These are phyloP conservation scores for Chenopodium suecicum DNA, from an alignment of 148 eudicot species.

Conservation along the genomic window DNA sequence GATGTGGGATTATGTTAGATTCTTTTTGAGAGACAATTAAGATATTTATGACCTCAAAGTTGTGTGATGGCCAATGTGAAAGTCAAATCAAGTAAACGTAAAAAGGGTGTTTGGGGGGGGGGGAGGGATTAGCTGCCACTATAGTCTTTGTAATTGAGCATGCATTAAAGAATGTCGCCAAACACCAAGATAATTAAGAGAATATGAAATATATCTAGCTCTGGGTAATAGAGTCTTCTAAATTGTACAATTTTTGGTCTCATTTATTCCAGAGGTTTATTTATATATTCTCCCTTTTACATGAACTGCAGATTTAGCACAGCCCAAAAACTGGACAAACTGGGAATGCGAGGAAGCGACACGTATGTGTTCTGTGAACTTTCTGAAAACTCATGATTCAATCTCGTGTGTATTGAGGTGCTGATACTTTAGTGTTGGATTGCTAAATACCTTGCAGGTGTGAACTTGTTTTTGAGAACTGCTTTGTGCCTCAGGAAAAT, in stretches of 20 bases:
- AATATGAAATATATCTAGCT: neutral
- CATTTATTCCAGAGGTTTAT: neutral
- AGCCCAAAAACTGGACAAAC: slow-evolving; percentile 97
- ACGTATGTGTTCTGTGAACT: slow-evolving; percentile 58
- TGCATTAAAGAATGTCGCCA: neutral
- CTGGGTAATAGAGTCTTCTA: neutral
- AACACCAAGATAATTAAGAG: neutral
- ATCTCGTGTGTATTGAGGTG: neutral
- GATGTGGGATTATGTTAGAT: neutral
- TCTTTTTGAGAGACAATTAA: too few relatives aligned
- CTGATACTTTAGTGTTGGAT: neutral
- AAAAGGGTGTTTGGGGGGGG: too few relatives aligned
- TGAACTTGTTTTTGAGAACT: slow-evolving; percentile 97
- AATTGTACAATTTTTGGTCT: neutral
- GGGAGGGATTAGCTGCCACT: neutral
- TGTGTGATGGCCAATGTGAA: too few relatives aligned
- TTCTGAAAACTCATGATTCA: slow-evolving; percentile 6
- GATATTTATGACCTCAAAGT: too few relatives aligned
- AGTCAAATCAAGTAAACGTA: too few relatives aligned
- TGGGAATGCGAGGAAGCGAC: slow-evolving; percentile 99
- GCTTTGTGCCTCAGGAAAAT: slow-evolving; percentile 92
- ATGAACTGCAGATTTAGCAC: slow-evolving; percentile 81
- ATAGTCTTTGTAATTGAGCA: neutral
- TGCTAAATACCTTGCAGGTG: slow-evolving; percentile 60
- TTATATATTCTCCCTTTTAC: slow-evolving; percentile 9